Conservation (phyloP, 2,329 filamentous ascomycete genomes). For the Pestalotiopsis sp. region DNA sequence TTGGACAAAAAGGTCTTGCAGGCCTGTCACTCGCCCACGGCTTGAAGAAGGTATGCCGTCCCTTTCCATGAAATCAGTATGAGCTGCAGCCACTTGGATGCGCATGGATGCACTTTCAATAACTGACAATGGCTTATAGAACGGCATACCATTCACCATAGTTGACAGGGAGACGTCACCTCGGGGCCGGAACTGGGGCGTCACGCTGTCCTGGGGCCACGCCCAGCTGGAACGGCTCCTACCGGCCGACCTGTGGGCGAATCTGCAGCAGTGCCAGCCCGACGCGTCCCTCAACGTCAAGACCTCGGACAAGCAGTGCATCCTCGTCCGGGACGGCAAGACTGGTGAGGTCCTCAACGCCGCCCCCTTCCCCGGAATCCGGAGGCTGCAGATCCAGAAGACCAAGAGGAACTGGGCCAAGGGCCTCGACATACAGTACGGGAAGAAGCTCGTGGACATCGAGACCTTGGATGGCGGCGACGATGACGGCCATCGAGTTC, state of each 20-base stretch:
- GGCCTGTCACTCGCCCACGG: conserved; percentile 2
- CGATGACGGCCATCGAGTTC: background rate
- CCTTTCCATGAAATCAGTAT: background rate
- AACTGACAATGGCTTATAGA: background rate
- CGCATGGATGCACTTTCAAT: background rate
- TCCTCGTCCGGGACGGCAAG: background rate
- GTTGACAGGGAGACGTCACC: background rate
- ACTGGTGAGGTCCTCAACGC: background rate
- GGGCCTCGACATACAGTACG: conserved; percentile 13
- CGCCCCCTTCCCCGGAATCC: background rate
- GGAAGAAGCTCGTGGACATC: conserved; percentile 15
- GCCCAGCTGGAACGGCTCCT: background rate
- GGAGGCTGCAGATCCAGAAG: conserved; percentile 10
- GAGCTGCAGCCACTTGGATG: background rate
- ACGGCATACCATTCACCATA: background rate
- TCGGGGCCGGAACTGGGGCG: conserved; percentile 2
- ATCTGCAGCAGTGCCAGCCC: conserved; percentile 4
- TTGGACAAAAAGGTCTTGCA: background rate
- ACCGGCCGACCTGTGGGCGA: background rate
- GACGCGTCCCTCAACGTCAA: conserved; percentile 1
- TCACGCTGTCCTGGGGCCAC: conserved; percentile 4
- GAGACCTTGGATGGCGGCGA: background rate
- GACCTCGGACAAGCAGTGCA: background rate
- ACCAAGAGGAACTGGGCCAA: background rate
- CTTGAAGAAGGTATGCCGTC: background rate